A percentile compares a stretch with the other conserved stretches of the same genome.
Evolutionary conservation across 169 alveolate species (phyloP).

Genomic region (Cryptosporidium ryanae): DNA sequence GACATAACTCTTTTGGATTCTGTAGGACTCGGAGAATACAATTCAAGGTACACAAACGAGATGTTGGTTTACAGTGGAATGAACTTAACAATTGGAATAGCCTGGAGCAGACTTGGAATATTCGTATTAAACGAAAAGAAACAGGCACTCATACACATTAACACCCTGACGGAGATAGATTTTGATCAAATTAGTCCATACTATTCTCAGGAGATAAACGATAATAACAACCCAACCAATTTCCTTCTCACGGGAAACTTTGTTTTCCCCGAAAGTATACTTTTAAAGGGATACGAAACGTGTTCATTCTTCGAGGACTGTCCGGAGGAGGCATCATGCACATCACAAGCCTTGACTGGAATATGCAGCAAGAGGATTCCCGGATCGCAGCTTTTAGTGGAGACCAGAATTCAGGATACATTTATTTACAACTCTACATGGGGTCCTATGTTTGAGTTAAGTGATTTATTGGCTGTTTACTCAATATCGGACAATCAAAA

Average conservation of each 20-base stretch:
- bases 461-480: conserved; percentile 1
- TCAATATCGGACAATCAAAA: background rate
- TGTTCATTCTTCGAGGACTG: conserved; percentile 58
- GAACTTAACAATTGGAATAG: conserved; percentile 18
- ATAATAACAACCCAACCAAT: conserved; percentile 12
- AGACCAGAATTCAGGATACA: conserved; percentile 12
- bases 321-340: conserved; percentile 29
- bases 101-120: conserved; percentile 57
- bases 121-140: conserved; percentile 9
- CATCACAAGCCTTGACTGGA: conserved; percentile 26
- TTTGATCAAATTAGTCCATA: conserved; percentile 8
- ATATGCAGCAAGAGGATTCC: conserved; percentile 24
- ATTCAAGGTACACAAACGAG: conserved; percentile 34
- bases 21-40: background rate
- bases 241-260: conserved; percentile 7
- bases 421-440: conserved; percentile 48
- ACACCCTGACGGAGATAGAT: conserved; percentile 23
- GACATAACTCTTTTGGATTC: conserved; percentile 2
- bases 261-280: conserved; percentile 26
- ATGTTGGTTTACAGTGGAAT: conserved; percentile 14
- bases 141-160: conserved; percentile 32
- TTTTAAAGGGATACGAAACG: conserved; percentile 41
- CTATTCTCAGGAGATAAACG: background rate
- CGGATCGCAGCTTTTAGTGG: conserved; percentile 29
- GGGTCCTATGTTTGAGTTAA: conserved; percentile 47